Conservation (phyloP, 805 yeast species). For the Zygosaccharomyces pseudorouxii region DNA sequence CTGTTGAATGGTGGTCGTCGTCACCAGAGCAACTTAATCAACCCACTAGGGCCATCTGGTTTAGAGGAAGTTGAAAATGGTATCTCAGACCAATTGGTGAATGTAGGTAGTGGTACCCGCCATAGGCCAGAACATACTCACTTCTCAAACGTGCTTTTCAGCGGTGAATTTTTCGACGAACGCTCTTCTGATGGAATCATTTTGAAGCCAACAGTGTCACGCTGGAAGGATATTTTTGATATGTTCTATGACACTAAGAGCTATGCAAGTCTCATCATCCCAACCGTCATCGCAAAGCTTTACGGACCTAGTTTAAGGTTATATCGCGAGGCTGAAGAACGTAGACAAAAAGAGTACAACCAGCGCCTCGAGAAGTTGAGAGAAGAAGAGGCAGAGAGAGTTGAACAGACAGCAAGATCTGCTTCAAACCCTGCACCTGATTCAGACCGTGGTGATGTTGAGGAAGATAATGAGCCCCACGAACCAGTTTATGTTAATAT, state of each 20-base stretch:
- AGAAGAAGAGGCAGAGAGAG: slow-evolving; percentile 8
- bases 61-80: slow-evolving; percentile 34
- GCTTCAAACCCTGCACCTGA: slow-evolving; percentile 2
- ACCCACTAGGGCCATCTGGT: slow-evolving; percentile 34
- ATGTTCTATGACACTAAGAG: slow-evolving; percentile 46
- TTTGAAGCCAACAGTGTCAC: slow-evolving; percentile 48
- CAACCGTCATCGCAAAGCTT: slow-evolving; percentile 44
- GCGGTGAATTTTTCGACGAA: slow-evolving; percentile 33
- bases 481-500: slow-evolving; percentile 66
- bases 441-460: slow-evolving; percentile 28
- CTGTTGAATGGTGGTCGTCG: slow-evolving; percentile 28
- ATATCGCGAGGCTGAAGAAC: slow-evolving; percentile 27
- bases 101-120: slow-evolving; percentile 25
- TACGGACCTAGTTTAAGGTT: slow-evolving; percentile 46
- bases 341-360: slow-evolving; percentile 29
- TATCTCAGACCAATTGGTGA: slow-evolving; percentile 26
- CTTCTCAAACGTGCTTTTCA: slow-evolving; percentile 30
- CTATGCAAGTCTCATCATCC: slow-evolving; percentile 37
- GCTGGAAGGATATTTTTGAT: slow-evolving; percentile 62
- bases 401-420: slow-evolving; percentile 32
- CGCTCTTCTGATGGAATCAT: slow-evolving; percentile 31
- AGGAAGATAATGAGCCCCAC: slow-evolving; percentile 22
- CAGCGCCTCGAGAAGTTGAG: slow-evolving; percentile 26
- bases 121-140: slow-evolving; percentile 26
- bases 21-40: slow-evolving; percentile 28